Conservation (phyloP, 805 yeast species). For the Ogataea glucozyma region DNA sequence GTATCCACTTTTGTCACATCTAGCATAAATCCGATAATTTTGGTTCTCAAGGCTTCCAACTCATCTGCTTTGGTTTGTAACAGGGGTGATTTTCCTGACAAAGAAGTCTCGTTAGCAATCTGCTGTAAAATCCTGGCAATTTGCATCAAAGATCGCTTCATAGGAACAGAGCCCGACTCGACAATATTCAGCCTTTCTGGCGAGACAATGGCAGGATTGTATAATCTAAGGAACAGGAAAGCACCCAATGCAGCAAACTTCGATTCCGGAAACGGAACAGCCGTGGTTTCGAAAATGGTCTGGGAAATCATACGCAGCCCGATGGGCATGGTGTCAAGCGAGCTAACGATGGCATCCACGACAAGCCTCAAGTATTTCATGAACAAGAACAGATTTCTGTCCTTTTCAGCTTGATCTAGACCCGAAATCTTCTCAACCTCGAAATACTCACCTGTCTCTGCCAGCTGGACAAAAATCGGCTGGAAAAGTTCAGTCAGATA, state of each 20-base stretch:
- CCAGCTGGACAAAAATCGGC: conserved; percentile 57
- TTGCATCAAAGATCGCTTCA: conserved; percentile 67
- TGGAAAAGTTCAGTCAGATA: conserved; percentile 55
- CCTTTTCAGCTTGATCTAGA: conserved; percentile 38
- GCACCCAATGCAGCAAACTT: conserved; percentile 79
- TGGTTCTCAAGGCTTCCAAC: conserved; percentile 39
- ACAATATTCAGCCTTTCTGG: conserved; percentile 60
- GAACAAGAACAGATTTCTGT: conserved; percentile 47
- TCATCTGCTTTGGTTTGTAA: conserved; percentile 41
- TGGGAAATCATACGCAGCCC: conserved; percentile 73
- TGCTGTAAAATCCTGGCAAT: conserved; percentile 83
- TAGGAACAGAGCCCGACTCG: conserved; percentile 14
- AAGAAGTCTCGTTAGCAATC: conserved; percentile 79
- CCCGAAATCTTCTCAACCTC: conserved; percentile 58
- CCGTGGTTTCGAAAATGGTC: conserved; percentile 58
- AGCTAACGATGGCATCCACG: conserved; percentile 58
- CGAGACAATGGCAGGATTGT: conserved; percentile 87
- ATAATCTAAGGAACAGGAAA: conserved; percentile 74
- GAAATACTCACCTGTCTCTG: conserved; percentile 50
- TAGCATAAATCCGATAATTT: conserved; percentile 43
- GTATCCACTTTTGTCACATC: conserved; percentile 26
- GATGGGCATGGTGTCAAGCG: conserved; percentile 61
- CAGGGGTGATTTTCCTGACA: conserved; percentile 64
- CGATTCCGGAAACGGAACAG: conserved; percentile 64
- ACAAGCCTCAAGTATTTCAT: conserved; percentile 55